phyloP scores from a whole-genome alignment of 1,284 basidiomycete genomes.

The Sanghuangporus baumii region DNA sequence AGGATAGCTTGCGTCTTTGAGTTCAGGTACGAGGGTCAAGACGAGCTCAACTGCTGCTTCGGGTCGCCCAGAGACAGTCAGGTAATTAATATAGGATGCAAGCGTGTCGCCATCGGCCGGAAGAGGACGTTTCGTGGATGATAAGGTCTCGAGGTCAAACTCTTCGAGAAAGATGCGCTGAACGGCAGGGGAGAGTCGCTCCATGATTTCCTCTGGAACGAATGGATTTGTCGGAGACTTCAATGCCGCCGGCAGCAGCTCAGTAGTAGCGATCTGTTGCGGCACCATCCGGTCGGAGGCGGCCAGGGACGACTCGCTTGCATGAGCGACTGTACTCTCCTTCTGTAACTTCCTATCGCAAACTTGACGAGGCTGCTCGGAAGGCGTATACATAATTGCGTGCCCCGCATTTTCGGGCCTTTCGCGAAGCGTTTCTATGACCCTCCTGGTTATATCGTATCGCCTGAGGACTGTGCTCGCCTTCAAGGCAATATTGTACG shows the following conservation, averaged over 20 bases:
- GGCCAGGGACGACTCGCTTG: not conserved
- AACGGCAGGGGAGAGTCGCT: not conserved
- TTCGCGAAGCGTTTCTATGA: constrained; percentile 22
- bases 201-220: not conserved
- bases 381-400: not conserved
- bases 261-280: not conserved
- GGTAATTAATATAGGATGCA: constrained; percentile 46
- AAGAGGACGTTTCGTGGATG: constrained; percentile 7
- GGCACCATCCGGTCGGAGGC: not conserved
- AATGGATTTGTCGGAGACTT: not conserved
- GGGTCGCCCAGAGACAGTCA: constrained; percentile 46
- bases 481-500: constrained; percentile 55
- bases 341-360: not conserved
- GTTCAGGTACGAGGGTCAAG: constrained; percentile 49
- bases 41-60: constrained; percentile 39
- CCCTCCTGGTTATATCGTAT: constrained; percentile 35
- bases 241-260: not conserved
- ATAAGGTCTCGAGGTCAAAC: not conserved
- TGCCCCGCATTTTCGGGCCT: not conserved
- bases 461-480: constrained; percentile 48
- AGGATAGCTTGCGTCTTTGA: constrained; percentile 36
- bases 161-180: constrained; percentile 3
- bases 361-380: not conserved
- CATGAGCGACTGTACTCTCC: not conserved
- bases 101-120: constrained; percentile 39